Conservation (phyloP, 1,284 basidiomycete species). For the Ustilago hordei region DNA sequence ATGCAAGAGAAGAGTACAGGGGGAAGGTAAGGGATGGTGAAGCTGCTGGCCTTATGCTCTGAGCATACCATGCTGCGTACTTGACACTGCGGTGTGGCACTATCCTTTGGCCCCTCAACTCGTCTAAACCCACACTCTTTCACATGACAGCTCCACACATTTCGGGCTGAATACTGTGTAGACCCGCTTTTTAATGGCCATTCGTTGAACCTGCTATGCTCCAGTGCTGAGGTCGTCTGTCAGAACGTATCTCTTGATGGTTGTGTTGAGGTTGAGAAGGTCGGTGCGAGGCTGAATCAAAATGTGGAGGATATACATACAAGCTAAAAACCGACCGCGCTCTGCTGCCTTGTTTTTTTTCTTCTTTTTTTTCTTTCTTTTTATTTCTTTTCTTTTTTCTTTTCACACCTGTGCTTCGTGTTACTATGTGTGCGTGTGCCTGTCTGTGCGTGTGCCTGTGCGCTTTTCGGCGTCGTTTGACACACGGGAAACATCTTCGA, state of each 20-base stretch:
- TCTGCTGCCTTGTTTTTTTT: constrained; percentile 12
- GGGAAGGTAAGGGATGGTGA: constrained; percentile 21
- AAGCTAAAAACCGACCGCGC: neutral
- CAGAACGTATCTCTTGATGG: neutral
- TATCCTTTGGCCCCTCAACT: neutral
- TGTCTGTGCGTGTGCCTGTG: constrained; percentile 2
- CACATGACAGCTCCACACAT: neutral
- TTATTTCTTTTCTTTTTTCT: constrained; percentile 3
- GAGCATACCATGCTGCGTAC: neutral
- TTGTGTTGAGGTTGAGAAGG: neutral
- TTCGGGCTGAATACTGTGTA: neutral
- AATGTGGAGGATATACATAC: constrained; percentile 1
- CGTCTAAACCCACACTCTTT: neutral
- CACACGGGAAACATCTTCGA: constrained; percentile 3
- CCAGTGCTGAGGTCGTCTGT: neutral
- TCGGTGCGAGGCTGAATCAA: neutral
- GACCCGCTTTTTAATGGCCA: neutral
- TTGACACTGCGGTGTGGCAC: no score
- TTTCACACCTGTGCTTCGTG: neutral
- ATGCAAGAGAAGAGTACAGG: constrained; percentile 36
- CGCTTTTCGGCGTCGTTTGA: neutral
- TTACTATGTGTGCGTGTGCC: neutral
- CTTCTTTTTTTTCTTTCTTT: neutral
- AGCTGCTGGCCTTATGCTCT: constrained; percentile 25
- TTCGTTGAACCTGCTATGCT: neutral